These are phyloP conservation scores for Sergeia podlipaevii DNA, from an alignment of 208 protist genomes.

Conservation along the genomic window DNA sequence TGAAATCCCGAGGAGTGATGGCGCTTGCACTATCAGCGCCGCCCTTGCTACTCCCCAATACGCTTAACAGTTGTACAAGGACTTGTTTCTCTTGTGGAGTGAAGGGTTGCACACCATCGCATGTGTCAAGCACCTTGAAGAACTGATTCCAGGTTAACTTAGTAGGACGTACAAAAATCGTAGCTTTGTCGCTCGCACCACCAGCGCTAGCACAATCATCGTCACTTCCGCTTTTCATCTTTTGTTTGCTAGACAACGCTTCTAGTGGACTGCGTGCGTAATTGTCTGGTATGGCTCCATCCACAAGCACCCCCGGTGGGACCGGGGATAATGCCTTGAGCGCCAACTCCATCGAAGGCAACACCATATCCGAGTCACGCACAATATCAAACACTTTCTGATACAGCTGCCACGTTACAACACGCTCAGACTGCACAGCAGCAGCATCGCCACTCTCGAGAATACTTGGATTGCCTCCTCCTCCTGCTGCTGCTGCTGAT, in stretches of 20 bases:
- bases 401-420: constrained; percentile 58
- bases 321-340: constrained; percentile 38
- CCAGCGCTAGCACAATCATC: not conserved
- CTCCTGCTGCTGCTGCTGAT: not conserved
- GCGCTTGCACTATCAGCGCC: constrained; percentile 53
- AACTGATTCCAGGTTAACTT: constrained; percentile 50
- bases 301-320: constrained; percentile 14
- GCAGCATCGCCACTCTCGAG: not conserved
- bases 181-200: not conserved
- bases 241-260: too few species aligned
- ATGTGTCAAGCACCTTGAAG: constrained; percentile 26
- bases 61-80: constrained; percentile 48
- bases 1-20: constrained; percentile 59
- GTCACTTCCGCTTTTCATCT: too few species aligned
- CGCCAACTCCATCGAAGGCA: constrained; percentile 40
- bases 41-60: too few species aligned
- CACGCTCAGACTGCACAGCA: not conserved
- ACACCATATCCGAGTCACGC: constrained; percentile 38
- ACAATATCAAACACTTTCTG: constrained; percentile 68
- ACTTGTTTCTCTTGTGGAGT: constrained; percentile 28
- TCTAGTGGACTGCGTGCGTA: constrained; percentile 11
- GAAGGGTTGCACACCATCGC: constrained; percentile 26
- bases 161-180: constrained; percentile 25
- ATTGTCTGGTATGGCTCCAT: constrained; percentile 28
- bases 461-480: not conserved